Base-by-base conservation (phyloP, 208 protist genomes). In the Crithidia bombi region DNA sequence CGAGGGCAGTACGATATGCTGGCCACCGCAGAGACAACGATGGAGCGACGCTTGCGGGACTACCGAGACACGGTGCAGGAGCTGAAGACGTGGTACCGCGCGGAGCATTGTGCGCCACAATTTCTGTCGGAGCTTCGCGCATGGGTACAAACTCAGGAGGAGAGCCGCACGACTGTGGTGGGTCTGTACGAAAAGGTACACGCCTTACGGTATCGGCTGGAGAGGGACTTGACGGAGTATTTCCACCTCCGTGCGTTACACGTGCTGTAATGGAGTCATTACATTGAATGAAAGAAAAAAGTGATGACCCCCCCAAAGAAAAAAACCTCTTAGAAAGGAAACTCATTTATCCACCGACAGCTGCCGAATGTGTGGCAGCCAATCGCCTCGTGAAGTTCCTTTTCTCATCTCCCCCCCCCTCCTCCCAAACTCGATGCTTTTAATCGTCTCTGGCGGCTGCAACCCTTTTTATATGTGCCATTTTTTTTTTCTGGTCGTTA, bases 141-240 rank as follows among this genome's bases (percentile, higher is more conserved):
- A 32, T 77, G 71, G 71, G 33, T 77, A 55, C 64, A 46, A 25
- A 49, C 39, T 12, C 67, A 74, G 65, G 74, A 80, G 39, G 67
- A 80, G 55, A 47, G 32, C 15, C 61, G 64, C 21, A 23, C 33
- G 2, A 36, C 2, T 11, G 41, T 81, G 19, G 39, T 46, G 25
- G 25, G 66, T 5, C 38, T 82, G 39, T 50, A 78, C 19, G 63
- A 65, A 14, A 21, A 65, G 36, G 25, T 90, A 14, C 73, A 88
- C 43, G 54, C 44, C 28, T 49, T 49, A 10, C 63, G 79, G 7
- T 92, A 86, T 44, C 25, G 56, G 17, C 65, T 92, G 49, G 78
- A 90, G 71, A 54, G 87, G 6, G 83, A 92, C 23, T 67, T 92
- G 44, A 73, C 70, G 26, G 83, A 92, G 39, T 92, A 86, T 47